Percentiles rank a stretch among this genome's conserved stretches.
Evolutionary conservation across 2,329 filamentous ascomycete genomes (phyloP).

Genomic region (Trichoderma asperellum): DNA sequence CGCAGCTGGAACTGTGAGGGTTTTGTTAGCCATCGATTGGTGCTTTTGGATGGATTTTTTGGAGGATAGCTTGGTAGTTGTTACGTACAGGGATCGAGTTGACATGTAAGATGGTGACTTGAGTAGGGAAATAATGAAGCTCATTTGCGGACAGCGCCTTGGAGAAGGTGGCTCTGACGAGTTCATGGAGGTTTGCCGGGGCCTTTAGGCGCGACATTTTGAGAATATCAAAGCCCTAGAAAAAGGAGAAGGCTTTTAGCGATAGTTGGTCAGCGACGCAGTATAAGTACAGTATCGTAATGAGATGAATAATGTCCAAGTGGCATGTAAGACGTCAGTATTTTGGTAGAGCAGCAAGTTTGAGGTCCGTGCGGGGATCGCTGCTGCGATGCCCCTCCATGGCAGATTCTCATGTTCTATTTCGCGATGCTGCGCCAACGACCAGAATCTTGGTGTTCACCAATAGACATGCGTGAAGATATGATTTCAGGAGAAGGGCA

Average conservation of each 20-base stretch:
- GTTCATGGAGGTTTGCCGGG: constrained; percentile 53
- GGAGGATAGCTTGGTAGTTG: too few relatives aligned
- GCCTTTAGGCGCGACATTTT: constrained; percentile 46
- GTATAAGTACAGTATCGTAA: background rate
- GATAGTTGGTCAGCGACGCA: background rate
- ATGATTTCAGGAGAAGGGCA: background rate
- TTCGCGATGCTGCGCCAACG: background rate
- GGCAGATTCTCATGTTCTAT: background rate
- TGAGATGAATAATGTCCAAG: background rate
- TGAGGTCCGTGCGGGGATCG: constrained; percentile 18
- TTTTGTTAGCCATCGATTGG: constrained; percentile 8
- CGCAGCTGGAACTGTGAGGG: constrained; percentile 68
- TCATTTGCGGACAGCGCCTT: constrained; percentile 54
- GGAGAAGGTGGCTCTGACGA: constrained; percentile 55
- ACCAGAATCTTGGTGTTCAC: background rate
- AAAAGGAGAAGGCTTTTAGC: background rate
- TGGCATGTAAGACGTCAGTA: background rate
- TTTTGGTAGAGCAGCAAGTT: background rate
- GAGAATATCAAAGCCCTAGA: background rate
- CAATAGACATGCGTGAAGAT: background rate
- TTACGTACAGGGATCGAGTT: constrained; percentile 49
- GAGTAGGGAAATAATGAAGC: constrained; percentile 58
- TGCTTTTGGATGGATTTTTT: background rate
- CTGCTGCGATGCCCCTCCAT: constrained; percentile 1
- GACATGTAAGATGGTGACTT: constrained; percentile 53